Percentiles rank a stretch among this genome's conserved stretches.
These are phyloP conservation scores for Globisporangium viniferum DNA, from an alignment of 352 stramenopile genomes.

Conservation along the genomic window DNA sequence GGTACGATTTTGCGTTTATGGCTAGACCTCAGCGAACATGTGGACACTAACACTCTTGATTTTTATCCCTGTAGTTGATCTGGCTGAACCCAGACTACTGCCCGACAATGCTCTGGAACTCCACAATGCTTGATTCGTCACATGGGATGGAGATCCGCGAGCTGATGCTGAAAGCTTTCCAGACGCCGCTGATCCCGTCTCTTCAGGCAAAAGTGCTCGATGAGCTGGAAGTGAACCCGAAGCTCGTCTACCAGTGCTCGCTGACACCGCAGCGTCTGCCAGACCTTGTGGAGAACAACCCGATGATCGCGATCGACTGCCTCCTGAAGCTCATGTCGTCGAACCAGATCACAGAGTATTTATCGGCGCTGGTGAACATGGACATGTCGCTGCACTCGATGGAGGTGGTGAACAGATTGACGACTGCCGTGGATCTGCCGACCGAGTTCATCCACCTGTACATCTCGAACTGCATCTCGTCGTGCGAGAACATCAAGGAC, in stretches of 20 bases:
- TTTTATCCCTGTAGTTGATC: slow-evolving; percentile 44
- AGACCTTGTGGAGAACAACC: slow-evolving; percentile 98
- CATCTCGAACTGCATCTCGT: slow-evolving; percentile 99
- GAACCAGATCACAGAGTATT: slow-evolving; percentile 94
- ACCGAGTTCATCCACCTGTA: slow-evolving; percentile 99
- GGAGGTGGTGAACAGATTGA: slow-evolving; percentile 95
- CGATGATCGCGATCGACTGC: slow-evolving; percentile 96
- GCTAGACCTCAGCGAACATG: neutral
- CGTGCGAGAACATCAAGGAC: slow-evolving; percentile 98
- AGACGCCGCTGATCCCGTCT: slow-evolving; percentile 82
- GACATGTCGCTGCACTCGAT: slow-evolving; percentile 99
- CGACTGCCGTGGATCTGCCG: slow-evolving; percentile 90
- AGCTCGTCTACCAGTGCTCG: slow-evolving; percentile 91
- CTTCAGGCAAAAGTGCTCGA: slow-evolving; percentile 89
- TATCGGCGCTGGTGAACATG: slow-evolving; percentile 97
- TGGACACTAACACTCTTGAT: neutral
- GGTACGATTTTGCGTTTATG: neutral
- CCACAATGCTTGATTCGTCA: slow-evolving; percentile 84
- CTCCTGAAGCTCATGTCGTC: slow-evolving; percentile 90
- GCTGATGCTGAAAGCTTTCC: slow-evolving; percentile 89
- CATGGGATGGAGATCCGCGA: slow-evolving; percentile 86
- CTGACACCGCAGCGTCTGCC: slow-evolving; percentile 92
- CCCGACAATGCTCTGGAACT: slow-evolving; percentile 88
- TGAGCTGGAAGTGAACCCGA: slow-evolving; percentile 86
- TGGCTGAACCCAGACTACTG: slow-evolving; percentile 93